These are phyloP conservation scores for Clonostachys chloroleuca DNA, from an alignment of 2,329 filamentous ascomycete genomes.

Conservation along the genomic window DNA sequence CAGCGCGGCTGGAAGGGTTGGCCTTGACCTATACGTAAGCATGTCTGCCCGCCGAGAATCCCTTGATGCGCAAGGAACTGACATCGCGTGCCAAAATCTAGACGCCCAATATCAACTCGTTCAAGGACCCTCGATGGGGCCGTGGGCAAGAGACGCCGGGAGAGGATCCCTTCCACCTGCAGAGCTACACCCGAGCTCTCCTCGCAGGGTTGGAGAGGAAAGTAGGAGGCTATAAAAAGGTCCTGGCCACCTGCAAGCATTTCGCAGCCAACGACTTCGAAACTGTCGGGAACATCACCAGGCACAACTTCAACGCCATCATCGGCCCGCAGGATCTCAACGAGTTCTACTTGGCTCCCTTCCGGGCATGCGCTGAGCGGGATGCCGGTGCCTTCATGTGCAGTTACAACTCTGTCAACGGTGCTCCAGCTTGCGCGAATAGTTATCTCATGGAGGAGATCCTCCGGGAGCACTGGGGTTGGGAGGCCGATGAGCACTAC, in stretches of 20 bases:
- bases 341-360: conserved; percentile 63
- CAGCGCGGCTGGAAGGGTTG: conserved; percentile 50
- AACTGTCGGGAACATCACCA: conserved; percentile 19
- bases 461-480: conserved; percentile 62
- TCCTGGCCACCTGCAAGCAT: conserved; percentile 54
- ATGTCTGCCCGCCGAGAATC: no score
- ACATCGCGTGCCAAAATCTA: background rate
- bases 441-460: conserved; percentile 58
- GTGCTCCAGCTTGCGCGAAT: conserved; percentile 59
- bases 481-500: conserved; percentile 55
- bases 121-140: conserved; percentile 57
- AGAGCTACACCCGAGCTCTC: conserved; percentile 31
- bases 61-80: no score
- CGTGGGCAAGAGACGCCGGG: conserved; percentile 55
- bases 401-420: conserved; percentile 60
- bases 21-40: conserved; percentile 9
- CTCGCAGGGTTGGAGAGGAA: conserved; percentile 37
- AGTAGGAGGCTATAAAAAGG: conserved; percentile 41
- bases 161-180: conserved; percentile 45
- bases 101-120: conserved; percentile 64
- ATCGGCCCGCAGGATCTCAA: conserved; percentile 56
- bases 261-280: conserved; percentile 53
- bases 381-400: conserved; percentile 57
- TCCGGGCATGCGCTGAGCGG: conserved; percentile 56
- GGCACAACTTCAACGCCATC: conserved; percentile 49